Conservation (phyloP, 176 grass and related monocot genomes). For the Themeda triandra region DNA sequence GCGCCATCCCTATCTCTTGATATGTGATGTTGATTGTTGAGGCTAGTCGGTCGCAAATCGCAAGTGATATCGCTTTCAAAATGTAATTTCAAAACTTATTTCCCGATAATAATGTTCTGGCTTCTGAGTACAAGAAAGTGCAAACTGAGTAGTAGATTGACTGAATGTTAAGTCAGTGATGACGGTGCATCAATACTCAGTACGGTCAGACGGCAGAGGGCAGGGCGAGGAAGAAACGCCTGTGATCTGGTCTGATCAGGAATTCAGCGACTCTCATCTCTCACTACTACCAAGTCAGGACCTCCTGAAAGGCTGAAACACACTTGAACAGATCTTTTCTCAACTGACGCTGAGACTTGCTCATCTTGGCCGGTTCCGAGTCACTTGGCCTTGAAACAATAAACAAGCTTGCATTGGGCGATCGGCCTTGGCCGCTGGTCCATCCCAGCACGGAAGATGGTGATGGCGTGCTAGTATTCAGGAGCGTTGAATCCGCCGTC, state of each 20-base stretch:
- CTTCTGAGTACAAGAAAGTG: neutral
- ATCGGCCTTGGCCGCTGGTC: neutral
- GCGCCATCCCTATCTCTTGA: neutral
- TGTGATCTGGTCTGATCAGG: neutral
- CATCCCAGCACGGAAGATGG: neutral
- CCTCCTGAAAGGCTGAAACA: neutral
- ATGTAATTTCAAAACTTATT: neutral
- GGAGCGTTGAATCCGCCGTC: conserved; percentile 17
- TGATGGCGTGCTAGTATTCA: neutral
- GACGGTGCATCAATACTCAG: neutral
- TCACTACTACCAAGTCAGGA: neutral
- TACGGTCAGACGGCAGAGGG: neutral
- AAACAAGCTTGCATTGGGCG: neutral
- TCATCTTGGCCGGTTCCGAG: neutral
- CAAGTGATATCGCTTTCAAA: neutral
- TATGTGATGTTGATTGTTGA: neutral
- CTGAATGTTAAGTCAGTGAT: neutral
- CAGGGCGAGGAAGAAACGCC: neutral
- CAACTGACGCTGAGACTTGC: neutral
- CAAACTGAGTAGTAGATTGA: neutral
- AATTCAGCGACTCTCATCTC: neutral
- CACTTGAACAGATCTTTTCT: neutral
- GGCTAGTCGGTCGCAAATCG: neutral
- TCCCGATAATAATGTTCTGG: neutral
- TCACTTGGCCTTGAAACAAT: neutral